Conservation (phyloP, 2,329 filamentous ascomycete species). For the Pestalotiopsis sp. region DNA sequence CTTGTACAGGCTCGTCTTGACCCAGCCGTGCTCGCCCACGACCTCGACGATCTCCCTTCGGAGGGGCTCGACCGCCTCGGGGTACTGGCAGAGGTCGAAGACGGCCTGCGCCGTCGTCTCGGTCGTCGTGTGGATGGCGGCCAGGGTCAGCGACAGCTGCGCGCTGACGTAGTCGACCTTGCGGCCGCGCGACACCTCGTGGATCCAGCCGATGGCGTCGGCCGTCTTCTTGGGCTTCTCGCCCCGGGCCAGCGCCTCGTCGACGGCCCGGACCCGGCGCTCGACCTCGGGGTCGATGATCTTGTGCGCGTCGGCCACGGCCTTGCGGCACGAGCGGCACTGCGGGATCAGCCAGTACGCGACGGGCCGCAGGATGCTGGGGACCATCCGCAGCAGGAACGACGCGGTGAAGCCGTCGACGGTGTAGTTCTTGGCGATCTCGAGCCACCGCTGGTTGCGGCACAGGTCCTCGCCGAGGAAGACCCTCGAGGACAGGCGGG, state of each 20-base stretch:
- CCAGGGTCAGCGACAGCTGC: constrained; percentile 38
- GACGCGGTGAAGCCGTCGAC: constrained; percentile 37
- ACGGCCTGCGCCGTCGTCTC: constrained; percentile 37
- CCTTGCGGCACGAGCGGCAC: constrained; percentile 36
- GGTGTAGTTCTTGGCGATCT: constrained; percentile 44
- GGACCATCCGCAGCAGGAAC: constrained; percentile 40
- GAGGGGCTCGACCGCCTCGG: constrained; percentile 44
- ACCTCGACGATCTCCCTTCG: constrained; percentile 44
- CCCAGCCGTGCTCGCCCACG: constrained; percentile 30
- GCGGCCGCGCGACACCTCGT: constrained; percentile 34
- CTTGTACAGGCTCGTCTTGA: constrained; percentile 34
- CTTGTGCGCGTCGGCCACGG: constrained; percentile 35
- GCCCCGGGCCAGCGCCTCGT: constrained; percentile 25
- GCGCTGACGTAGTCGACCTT: constrained; percentile 32
- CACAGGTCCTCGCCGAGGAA: constrained; percentile 48
- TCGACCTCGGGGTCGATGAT: constrained; percentile 35
- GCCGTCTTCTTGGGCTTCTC: constrained; percentile 33
- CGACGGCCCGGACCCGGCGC: constrained; percentile 27
- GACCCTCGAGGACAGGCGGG: constrained; percentile 50
- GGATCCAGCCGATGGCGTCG: constrained; percentile 46
- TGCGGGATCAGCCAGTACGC: constrained; percentile 46
- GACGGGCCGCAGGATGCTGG: constrained; percentile 39
- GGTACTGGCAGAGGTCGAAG: constrained; percentile 44
- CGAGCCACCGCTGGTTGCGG: constrained; percentile 48
- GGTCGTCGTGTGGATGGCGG: constrained; percentile 44